phyloP scores from a whole-genome alignment of 768 basidiomycete species.

The Collybia sp. region DNA sequence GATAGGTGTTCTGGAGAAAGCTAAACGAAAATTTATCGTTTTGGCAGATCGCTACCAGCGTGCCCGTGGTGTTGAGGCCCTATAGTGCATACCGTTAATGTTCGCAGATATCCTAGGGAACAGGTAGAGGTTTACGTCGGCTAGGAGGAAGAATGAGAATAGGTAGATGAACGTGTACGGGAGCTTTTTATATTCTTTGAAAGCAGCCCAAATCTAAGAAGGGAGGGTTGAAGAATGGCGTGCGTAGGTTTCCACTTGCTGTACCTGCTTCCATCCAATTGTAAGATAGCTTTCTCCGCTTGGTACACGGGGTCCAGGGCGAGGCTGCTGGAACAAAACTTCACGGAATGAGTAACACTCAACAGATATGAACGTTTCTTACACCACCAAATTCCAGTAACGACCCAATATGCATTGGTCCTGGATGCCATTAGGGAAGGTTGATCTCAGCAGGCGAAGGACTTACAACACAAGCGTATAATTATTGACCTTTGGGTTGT shows the following conservation, averaged over 20 bases:
- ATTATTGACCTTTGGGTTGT: constrained; percentile 64
- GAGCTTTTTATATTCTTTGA: constrained; percentile 70
- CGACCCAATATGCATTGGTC: constrained; percentile 72
- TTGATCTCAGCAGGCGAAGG: background rate
- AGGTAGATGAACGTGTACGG: constrained; percentile 84
- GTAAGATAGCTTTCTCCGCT: constrained; percentile 74
- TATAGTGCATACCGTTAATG: constrained; percentile 17
- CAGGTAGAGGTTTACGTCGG: constrained; percentile 42
- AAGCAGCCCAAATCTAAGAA: constrained; percentile 67
- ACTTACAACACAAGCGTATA: constrained; percentile 68
- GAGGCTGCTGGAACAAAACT: constrained; percentile 85
- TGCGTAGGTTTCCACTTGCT: constrained; percentile 5
- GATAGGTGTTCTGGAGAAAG: constrained; percentile 77
- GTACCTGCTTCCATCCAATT: constrained; percentile 84
- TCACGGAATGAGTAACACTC: background rate
- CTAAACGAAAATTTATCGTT: constrained; percentile 80
- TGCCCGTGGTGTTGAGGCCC: constrained; percentile 80
- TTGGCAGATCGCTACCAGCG: constrained; percentile 71
- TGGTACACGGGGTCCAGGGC: constrained; percentile 76
- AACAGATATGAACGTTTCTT: constrained; percentile 16
- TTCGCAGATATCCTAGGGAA: background rate
- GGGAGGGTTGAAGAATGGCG: background rate
- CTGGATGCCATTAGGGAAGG: constrained; percentile 23
- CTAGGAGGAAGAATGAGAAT: constrained; percentile 71
- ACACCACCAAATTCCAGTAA: constrained; percentile 90